A percentile compares a stretch with the other conserved stretches of the same genome.
phyloP scores from a whole-genome alignment of 805 yeast genomes.

The Wickerhamomyces queroliae region DNA sequence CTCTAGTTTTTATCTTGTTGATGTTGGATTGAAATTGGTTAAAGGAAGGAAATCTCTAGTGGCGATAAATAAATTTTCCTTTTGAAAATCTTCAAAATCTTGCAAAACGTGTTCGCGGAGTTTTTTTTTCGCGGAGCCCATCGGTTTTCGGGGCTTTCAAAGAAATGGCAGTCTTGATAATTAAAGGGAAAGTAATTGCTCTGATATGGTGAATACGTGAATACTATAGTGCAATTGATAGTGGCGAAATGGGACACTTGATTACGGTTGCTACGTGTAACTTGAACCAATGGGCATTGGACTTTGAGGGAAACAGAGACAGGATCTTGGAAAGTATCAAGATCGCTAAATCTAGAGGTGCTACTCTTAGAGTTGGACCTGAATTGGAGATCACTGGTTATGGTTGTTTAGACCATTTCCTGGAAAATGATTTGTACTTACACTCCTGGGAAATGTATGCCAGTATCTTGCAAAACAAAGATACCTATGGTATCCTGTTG shows the following conservation, averaged over 20 bases:
- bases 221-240: no score
- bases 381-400: slow-evolving; percentile 94
- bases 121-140: no score
- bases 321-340: slow-evolving; percentile 77
- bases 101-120: no score
- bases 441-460: slow-evolving; percentile 96
- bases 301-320: slow-evolving; percentile 94
- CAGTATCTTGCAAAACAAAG: slow-evolving; percentile 61
- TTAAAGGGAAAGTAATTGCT: no score
- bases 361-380: slow-evolving; percentile 90
- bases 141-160: no score
- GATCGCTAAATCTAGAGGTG: slow-evolving; percentile 70
- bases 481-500: slow-evolving; percentile 68
- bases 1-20: not conserved
- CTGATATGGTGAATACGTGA: no score
- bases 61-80: not conserved
- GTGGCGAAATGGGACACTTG: slow-evolving; percentile 79
- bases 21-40: not conserved
- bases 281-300: slow-evolving; percentile 97
- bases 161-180: no score
- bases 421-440: slow-evolving; percentile 80
- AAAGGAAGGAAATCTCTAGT: not conserved
- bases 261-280: slow-evolving; percentile 92
- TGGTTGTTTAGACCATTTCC: slow-evolving; percentile 90
- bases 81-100: no score